Conservation (phyloP, 2,329 filamentous ascomycete genomes). For the Penicillium concentricum region DNA sequence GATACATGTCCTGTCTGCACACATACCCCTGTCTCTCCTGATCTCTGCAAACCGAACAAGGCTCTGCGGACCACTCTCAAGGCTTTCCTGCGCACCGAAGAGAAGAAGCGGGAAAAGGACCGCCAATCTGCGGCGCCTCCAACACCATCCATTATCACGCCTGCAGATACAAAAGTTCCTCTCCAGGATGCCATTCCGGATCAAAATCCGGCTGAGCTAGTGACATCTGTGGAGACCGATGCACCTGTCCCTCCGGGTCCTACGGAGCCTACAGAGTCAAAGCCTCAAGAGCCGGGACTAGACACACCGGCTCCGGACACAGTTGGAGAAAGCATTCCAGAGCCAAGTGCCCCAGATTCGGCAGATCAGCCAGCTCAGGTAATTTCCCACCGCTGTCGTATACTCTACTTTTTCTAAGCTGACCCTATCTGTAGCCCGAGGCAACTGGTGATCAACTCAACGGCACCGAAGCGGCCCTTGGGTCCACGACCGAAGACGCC, state of each 20-base stretch:
- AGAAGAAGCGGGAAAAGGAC: constrained; percentile 78
- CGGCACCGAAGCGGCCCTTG: constrained; percentile 9
- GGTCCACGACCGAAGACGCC: constrained; percentile 12
- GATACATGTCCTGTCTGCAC: constrained; percentile 89
- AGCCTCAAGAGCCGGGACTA: constrained; percentile 12
- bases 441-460: constrained; percentile 10
- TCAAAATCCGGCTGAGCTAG: constrained; percentile 20
- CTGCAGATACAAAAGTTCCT: constrained; percentile 19
- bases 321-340: constrained; percentile 3
- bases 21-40: constrained; percentile 80
- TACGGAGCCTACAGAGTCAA: constrained; percentile 6
- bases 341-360: constrained; percentile 4
- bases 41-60: constrained; percentile 86
- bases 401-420: not conserved
- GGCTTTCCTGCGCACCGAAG: constrained; percentile 84
- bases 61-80: constrained; percentile 87
- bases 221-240: constrained; percentile 6
- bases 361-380: constrained; percentile 19
- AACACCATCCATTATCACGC: constrained; percentile 26
- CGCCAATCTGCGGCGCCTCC: constrained; percentile 42
- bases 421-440: constrained; percentile 13
- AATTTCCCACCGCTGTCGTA: not conserved
- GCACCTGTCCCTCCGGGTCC: constrained; percentile 2
- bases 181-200: constrained; percentile 17
- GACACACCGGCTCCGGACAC: constrained; percentile 10